phyloP scores from a whole-genome alignment of 129 eudicot species.

The Arctium minus region DNA sequence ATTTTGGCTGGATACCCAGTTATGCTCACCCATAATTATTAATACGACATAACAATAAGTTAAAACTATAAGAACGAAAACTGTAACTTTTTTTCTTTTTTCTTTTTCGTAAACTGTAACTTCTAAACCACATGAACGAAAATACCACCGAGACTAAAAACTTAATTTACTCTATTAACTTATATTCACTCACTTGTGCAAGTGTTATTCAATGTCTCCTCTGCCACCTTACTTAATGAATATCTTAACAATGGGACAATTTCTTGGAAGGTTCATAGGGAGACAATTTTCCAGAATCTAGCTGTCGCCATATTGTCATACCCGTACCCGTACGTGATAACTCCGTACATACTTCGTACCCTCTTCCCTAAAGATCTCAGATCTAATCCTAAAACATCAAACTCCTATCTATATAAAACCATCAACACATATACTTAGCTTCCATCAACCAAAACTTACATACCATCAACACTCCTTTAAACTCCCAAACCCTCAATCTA shows the following conservation, averaged over 20 bases:
- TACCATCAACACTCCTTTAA: neutral
- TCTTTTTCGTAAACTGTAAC: no score
- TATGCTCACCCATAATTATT: no score
- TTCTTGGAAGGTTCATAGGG: slow-evolving; percentile 29
- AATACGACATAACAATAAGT: no score
- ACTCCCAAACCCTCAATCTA: neutral
- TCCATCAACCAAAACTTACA: neutral
- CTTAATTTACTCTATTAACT: no score
- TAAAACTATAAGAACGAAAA: no score
- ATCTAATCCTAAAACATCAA: slow-evolving; percentile 26
- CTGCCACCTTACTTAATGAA: no score
- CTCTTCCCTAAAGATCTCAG: slow-evolving; percentile 35
- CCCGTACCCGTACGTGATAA: slow-evolving; percentile 3
- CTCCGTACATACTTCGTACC: slow-evolving; percentile 16
- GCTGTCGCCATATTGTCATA: slow-evolving; percentile 24
- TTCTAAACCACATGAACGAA: no score
- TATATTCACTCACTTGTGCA: no score
- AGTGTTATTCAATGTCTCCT: no score
- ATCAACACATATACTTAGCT: neutral
- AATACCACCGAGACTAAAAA: no score
- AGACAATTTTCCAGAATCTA: slow-evolving; percentile 20
- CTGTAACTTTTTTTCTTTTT: no score
- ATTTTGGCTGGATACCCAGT: no score
- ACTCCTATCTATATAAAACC: neutral
- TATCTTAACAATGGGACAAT: neutral